Base-by-base conservation (phyloP, 192 early-diverging fungal genomes). In the Backusella westeae region DNA sequence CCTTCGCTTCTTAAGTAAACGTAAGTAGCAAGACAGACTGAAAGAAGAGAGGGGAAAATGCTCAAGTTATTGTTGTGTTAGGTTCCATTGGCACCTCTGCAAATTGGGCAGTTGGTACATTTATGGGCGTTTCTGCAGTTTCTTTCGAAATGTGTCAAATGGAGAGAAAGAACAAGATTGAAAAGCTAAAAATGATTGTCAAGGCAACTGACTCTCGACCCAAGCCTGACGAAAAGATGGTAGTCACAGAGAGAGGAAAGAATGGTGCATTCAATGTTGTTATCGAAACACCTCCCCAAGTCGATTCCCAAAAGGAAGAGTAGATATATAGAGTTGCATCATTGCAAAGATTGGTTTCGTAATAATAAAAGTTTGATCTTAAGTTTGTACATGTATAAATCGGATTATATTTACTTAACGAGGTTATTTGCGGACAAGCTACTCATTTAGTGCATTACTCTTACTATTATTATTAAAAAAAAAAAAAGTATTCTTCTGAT, bases 81-180 rank as follows among this genome's bases (percentile, higher is more conserved):
- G 83, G 81, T 14, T 78, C 53, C 35, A 49, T 86, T 12, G 46
- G 65, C 3, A 78, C 83, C 4, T 75, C 83, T 35, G 74, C 83
- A 26, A 84, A 86, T 42, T 84, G 80, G 83, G 83, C 85, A 32
- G 77, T 86, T 17, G 85, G 74, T 21, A 65, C 81, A 6, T 86
- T 84, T 53, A 74, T 76, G 49, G 72, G 67, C n/a, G 80, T 84
- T 1, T 67, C 81, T 23, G 72, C 75, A 6, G 71, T 83, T 6
- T 71, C 67, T 12, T 83, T 80, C 73, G 82, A 83, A 67, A 53
- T 77, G 35, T 83, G 82, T 72, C 82, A 83, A 36, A 75, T 81
- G 73, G 80, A 77, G 10, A 49, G 80, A 26, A 81, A 77, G 32
- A 65, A 78, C 4, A 81, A 77, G 21, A 34, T 81, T n/a, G 77